A percentile compares a stretch with the other conserved stretches of the same genome.
Conservation (phyloP, 202 grass and related monocot species). For the Setaria italica region DNA sequence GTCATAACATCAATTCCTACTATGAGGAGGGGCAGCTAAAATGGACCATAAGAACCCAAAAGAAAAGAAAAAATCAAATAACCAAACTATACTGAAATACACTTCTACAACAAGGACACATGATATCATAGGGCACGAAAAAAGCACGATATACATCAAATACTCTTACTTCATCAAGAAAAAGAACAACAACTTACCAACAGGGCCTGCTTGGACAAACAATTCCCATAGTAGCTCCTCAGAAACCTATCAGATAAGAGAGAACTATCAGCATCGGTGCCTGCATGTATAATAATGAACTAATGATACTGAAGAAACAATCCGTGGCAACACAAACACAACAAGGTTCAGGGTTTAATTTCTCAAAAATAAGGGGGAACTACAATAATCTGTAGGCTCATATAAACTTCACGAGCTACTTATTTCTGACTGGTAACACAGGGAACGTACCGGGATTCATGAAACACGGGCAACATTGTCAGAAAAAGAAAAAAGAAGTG, state of each 20-base stretch:
- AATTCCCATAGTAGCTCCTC: constrained; percentile 97
- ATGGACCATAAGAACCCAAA: not conserved
- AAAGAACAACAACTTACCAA: constrained; percentile 66
- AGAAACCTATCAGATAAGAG: constrained; percentile 49
- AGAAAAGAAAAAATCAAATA: not conserved
- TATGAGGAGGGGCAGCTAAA: not conserved
- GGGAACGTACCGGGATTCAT: not conserved
- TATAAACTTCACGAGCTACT: not conserved
- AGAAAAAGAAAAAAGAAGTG: not conserved
- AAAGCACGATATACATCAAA: constrained; percentile 24
- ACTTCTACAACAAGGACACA: constrained; percentile 2
- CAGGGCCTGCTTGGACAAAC: constrained; percentile 96
- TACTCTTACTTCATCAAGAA: not conserved
- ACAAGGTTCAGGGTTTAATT: not conserved
- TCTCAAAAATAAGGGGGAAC: not conserved
- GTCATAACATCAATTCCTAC: not conserved
- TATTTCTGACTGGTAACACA: not conserved
- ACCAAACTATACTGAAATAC: not conserved
- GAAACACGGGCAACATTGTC: not conserved
- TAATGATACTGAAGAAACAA: constrained; percentile 2
- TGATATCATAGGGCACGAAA: constrained; percentile 5
- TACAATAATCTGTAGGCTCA: not conserved
- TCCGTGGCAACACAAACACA: not conserved
- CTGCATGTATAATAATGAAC: not conserved
- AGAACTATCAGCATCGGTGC: constrained; percentile 18